Percentiles rank a stretch among this genome's conserved stretches.
These are phyloP conservation scores for Phaseolus coccineus DNA, from an alignment of 331 rosid genomes.

Conservation along the genomic window DNA sequence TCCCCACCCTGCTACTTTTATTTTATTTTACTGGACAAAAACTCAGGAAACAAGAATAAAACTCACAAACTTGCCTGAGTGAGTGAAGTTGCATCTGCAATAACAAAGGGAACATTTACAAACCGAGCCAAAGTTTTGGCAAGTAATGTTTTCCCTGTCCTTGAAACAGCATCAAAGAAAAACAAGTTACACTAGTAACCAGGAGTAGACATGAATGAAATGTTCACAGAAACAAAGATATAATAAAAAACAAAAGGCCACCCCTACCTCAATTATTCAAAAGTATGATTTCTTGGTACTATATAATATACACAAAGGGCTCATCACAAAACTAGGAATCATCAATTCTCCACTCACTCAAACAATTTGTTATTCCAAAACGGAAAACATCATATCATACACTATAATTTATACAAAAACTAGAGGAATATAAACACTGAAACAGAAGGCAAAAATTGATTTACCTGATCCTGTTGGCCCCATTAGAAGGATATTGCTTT, in stretches of 20 bases:
- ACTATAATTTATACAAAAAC: background rate
- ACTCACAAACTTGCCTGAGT: slow-evolving; percentile 80
- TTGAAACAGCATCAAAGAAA: slow-evolving; percentile 71
- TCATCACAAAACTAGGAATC: background rate
- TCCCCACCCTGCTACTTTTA: background rate
- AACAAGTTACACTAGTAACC: slow-evolving; percentile 67
- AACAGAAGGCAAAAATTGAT: slow-evolving; percentile 35
- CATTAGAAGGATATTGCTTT: slow-evolving; percentile 94
- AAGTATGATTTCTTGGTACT: slow-evolving; percentile 1
- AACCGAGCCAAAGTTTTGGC: slow-evolving; percentile 98
- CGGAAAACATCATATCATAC: background rate
- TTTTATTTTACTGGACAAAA: background rate
- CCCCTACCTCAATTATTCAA: background rate
- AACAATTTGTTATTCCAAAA: slow-evolving; percentile 21
- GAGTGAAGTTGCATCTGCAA: slow-evolving; percentile 96
- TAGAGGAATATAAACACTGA: background rate
- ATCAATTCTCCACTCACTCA: background rate
- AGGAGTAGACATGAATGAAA: slow-evolving; percentile 9
- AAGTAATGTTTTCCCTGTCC: slow-evolving; percentile 99
- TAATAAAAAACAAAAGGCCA: slow-evolving; percentile 1
- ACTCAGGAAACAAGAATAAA: slow-evolving; percentile 40
- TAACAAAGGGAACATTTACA: slow-evolving; percentile 97
- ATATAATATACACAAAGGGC: background rate
- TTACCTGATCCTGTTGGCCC: slow-evolving; percentile 99
- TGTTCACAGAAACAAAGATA: slow-evolving; percentile 25